Evolutionary conservation across 1,139 yeast species (phyloP).

Genomic region (Torulaspora pretoriensis): DNA sequence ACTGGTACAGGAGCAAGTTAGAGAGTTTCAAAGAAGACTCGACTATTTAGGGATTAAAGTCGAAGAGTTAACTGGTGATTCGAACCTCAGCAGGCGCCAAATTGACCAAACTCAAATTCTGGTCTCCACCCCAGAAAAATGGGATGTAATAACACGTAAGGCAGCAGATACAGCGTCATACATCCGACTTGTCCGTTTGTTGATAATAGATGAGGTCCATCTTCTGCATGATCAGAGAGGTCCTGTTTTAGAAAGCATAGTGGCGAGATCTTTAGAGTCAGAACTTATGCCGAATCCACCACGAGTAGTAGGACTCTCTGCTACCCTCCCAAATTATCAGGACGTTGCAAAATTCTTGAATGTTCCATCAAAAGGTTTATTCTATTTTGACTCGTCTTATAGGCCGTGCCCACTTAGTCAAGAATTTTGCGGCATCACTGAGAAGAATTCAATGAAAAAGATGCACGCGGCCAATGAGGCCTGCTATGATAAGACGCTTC

Average conservation of each 20-base stretch:
- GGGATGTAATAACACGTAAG: conserved; percentile 94
- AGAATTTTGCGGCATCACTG: conserved; percentile 83
- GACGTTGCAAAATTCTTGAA: conserved; percentile 83
- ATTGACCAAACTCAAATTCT: conserved; percentile 74
- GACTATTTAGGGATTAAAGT: conserved; percentile 66
- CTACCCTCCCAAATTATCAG: conserved; percentile 84
- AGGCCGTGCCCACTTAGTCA: conserved; percentile 94
- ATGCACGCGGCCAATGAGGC: conserved; percentile 85
- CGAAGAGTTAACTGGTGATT: conserved; percentile 88
- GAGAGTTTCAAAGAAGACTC: conserved; percentile 75
- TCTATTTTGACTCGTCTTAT: conserved; percentile 75
- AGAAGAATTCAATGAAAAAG: conserved; percentile 74
- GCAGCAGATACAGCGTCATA: conserved; percentile 54
- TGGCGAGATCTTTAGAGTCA: conserved; percentile 61
- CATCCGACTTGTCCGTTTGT: conserved; percentile 57
- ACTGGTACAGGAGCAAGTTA: conserved; percentile 88
- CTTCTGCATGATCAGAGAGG: conserved; percentile 92
- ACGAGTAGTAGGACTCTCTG: conserved; percentile 83
- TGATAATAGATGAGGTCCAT: conserved; percentile 94
- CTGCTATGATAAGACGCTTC: conserved; percentile 76
- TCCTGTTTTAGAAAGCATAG: conserved; percentile 85
- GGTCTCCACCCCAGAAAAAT: conserved; percentile 93
- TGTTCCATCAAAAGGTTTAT: conserved; percentile 53
- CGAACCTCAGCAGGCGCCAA: conserved; percentile 71
- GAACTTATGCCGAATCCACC: conserved; percentile 42